Percentiles rank a stretch among this genome's conserved stretches.
phyloP scores from a whole-genome alignment of 441 rosid species.

The Populus hybrid region DNA sequence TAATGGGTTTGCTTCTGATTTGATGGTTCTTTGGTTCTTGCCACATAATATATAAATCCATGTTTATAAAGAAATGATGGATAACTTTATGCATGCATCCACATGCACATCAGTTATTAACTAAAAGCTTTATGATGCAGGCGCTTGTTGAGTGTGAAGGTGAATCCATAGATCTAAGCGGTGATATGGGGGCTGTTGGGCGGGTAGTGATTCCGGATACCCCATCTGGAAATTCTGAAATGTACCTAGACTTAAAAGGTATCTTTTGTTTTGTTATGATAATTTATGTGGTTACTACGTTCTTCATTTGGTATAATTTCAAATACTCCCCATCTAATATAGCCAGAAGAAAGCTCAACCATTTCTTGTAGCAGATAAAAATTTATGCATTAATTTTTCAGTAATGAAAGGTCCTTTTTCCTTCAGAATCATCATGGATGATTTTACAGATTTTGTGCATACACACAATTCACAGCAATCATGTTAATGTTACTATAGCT shows the following conservation, averaged over 20 bases:
- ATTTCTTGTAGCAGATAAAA: background rate
- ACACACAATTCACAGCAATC: background rate
- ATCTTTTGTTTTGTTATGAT: conserved; percentile 19
- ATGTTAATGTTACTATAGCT: background rate
- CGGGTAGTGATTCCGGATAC: conserved; percentile 65
- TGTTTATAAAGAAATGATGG: background rate
- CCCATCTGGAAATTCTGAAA: conserved; percentile 48
- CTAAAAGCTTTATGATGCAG: conserved; percentile 38
- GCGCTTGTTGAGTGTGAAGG: conserved; percentile 97
- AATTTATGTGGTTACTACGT: conserved; percentile 1
- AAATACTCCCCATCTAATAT: background rate
- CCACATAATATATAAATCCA: background rate
- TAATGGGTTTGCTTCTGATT: background rate
- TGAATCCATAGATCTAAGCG: conserved; percentile 90
- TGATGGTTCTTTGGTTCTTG: background rate
- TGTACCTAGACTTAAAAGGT: conserved; percentile 90
- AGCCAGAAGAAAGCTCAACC: conserved; percentile 1
- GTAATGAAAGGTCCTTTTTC: background rate
- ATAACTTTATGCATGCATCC: background rate
- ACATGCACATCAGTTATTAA: conserved; percentile 12
- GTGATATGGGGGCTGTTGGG: conserved; percentile 96
- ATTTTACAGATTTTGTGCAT: background rate
- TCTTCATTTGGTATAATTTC: conserved; percentile 4
- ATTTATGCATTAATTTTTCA: background rate
- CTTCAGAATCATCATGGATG: background rate